Conservation (phyloP, 139 green algal genomes). For the Tetradesmus lagerheimii region DNA sequence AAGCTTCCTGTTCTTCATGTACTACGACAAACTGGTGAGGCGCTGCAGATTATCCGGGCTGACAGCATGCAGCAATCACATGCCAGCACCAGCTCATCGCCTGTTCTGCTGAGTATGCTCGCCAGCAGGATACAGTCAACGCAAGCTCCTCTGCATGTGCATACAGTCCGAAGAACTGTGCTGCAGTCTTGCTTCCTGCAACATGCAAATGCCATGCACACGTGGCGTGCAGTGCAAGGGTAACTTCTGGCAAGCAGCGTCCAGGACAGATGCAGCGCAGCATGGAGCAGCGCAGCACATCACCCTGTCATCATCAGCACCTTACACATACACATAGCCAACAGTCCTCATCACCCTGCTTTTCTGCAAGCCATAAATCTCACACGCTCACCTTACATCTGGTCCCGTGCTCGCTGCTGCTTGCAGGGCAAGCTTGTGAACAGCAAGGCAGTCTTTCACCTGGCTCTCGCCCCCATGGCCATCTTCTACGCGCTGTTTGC, state of each 20-base stretch:
- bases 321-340: background rate
- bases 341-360: background rate
- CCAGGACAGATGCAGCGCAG: too few species aligned
- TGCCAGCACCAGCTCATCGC: too few species aligned
- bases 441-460: conserved; percentile 72
- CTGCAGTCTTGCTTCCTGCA: too few species aligned
- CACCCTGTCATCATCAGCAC: background rate
- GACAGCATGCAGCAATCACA: too few species aligned
- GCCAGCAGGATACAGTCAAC: too few species aligned
- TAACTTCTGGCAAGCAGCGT: too few species aligned
- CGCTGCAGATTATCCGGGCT: background rate
- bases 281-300: background rate
- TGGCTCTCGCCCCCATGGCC: conserved; percentile 72
- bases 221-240: too few species aligned
- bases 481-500: conserved; percentile 83
- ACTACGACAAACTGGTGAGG: conserved; percentile 61
- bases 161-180: too few species aligned
- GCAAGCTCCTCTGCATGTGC: too few species aligned
- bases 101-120: background rate
- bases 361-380: too few species aligned
- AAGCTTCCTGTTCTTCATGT: conserved; percentile 82
- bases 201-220: background rate
- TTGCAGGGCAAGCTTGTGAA: conserved; percentile 2
- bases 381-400: background rate
- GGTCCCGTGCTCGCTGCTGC: background rate